These are phyloP conservation scores for Leucocoprinus sp. DNA, from an alignment of 768 basidiomycete species.

Conservation along the genomic window DNA sequence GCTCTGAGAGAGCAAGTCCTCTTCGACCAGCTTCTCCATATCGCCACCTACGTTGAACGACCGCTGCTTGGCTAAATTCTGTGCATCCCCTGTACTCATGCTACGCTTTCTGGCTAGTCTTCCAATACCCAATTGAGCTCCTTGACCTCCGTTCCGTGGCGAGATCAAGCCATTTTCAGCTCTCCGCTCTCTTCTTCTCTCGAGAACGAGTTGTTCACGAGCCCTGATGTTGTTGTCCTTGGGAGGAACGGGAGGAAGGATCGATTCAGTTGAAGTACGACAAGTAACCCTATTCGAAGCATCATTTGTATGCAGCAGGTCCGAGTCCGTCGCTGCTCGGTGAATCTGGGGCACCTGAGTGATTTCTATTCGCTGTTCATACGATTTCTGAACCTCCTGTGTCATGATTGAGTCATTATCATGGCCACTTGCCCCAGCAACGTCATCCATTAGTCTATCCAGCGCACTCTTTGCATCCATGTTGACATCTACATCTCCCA, in stretches of 20 bases:
- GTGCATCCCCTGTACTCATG: constrained; percentile 72
- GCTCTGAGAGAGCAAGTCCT: constrained; percentile 55
- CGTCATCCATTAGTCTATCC: constrained; percentile 67
- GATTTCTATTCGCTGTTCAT: constrained; percentile 12
- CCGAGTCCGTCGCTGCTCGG: constrained; percentile 47
- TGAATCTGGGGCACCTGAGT: constrained; percentile 28
- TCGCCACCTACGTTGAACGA: constrained; percentile 30
- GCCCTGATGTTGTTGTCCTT: constrained; percentile 55
- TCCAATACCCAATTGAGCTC: constrained; percentile 28
- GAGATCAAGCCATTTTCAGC: constrained; percentile 35
- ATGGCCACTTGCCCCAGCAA: constrained; percentile 35
- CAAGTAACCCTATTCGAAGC: constrained; percentile 34
- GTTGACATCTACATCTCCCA: constrained; percentile 48
- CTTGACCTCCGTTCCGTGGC: constrained; percentile 11
- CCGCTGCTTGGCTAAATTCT: constrained; percentile 32
- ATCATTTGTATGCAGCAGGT: constrained; percentile 29
- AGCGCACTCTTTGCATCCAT: constrained; percentile 70
- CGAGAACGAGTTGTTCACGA: constrained; percentile 62
- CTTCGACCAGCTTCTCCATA: constrained; percentile 23
- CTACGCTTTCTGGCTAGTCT: constrained; percentile 60
- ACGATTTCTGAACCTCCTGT: constrained; percentile 30
- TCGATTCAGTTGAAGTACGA: constrained; percentile 30
- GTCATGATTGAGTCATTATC: constrained; percentile 36
- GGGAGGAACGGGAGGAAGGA: constrained; percentile 42
- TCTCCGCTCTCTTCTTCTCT: constrained; percentile 57